phyloP scores from a whole-genome alignment of 2,329 filamentous ascomycete species.

The Colletotrichum noveboracense region DNA sequence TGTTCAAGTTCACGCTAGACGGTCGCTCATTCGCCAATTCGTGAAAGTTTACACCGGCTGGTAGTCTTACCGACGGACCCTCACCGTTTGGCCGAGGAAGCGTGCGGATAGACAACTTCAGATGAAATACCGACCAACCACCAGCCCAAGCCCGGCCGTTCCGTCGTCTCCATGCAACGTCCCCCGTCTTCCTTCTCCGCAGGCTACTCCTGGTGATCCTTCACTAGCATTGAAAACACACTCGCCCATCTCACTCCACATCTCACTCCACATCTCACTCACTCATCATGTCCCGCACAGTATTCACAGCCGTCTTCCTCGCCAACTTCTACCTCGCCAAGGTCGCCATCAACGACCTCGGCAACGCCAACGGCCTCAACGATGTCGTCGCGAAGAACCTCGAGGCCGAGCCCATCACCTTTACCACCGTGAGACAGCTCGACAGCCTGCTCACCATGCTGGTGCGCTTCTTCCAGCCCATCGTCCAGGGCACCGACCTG shows the following conservation, averaged over 20 bases:
- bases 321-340: slow-evolving; percentile 11
- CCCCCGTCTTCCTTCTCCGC: too few relatives aligned
- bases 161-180: not conserved
- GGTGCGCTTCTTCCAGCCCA: slow-evolving; percentile 23
- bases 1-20: not conserved
- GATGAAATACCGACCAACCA: not conserved
- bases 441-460: slow-evolving; percentile 23
- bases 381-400: not conserved
- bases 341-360: slow-evolving; percentile 6
- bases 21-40: not conserved
- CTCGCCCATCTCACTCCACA: not conserved
- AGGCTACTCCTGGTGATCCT: not conserved
- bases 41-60: not conserved
- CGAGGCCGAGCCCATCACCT: not conserved
- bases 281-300: not conserved
- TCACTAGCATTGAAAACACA: not conserved
- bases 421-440: slow-evolving; percentile 23
- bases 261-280: not conserved
- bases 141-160: not conserved
- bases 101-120: not conserved
- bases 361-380: not conserved
- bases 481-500: slow-evolving; percentile 14
- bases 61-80: not conserved
- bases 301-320: not conserved
- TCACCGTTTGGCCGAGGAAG: not conserved